Evolutionary conservation across 2,329 filamentous ascomycete species (phyloP), one percentile per base, ranked within the genome.

Genomic region (Ceratocystis harringtonii): DNA sequence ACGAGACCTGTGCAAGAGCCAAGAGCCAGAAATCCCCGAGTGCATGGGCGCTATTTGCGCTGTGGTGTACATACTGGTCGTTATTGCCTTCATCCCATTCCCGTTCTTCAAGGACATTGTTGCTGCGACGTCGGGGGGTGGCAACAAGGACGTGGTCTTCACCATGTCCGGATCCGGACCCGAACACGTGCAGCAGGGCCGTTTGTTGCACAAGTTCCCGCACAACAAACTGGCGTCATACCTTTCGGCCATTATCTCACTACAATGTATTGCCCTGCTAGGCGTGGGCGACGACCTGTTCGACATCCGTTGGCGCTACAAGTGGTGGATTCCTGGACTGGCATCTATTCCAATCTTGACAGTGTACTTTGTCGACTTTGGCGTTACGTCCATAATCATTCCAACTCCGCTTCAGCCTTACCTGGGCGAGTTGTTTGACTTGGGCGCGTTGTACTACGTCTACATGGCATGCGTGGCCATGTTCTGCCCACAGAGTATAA

Each of bases 71-170:
- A 81, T 99, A 55, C 81, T 99, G 69, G 83, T 86, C 62, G 81
- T 97, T 70, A 95, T 97, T 70, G 78, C 90, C 68, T 99, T 99
- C 74, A 91, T 97, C 67, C 94, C 94, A 0, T 96, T 96, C 75
- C 89, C 92, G 1, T 97, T 99, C 75, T 97, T 96, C 79, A 95
- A 96, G 76, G 92, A 97, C 74, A 95, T 99, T 70, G 92, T 96
- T 30, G 89, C 90, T 17, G 91, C 92, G 48, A 97, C 94, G 22
- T 95, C 90, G 69, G 94, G 92, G 69, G 92, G 91, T 69, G 92
- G 92, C 61, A 96, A 96, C 75, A 81, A 89, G 69, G 92, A 96
- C 76, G 85, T 94, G 5, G 88, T 95, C 12, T 76, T 90, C 71
- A 84, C 89, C 72, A 36, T 36, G 36, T 82, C 87, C 69, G 28